A percentile compares a stretch with the other conserved stretches of the same genome.
phyloP scores from a whole-genome alignment of 1,139 yeast species.

The Blastobotrys illinoisensis region DNA sequence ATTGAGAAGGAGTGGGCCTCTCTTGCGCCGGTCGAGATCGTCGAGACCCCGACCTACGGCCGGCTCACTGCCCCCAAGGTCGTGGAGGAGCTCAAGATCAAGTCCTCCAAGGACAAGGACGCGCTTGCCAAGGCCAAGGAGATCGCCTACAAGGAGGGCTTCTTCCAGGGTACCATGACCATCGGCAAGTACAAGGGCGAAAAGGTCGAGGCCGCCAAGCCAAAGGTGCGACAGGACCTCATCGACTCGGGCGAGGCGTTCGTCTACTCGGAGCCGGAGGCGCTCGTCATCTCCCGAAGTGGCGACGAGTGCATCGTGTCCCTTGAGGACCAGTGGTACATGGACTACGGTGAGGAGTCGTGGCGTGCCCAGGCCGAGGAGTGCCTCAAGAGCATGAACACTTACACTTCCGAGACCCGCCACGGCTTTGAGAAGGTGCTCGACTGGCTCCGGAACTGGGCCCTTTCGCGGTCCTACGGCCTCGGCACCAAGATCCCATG shows the following conservation, averaged over 20 bases:
- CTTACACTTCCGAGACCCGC: constrained; percentile 78
- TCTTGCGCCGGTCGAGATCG: constrained; percentile 65
- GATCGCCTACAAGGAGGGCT: constrained; percentile 93
- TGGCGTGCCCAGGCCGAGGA: constrained; percentile 89
- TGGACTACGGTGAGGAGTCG: constrained; percentile 91
- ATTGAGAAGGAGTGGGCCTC: constrained; percentile 85
- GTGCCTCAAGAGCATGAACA: constrained; percentile 70
- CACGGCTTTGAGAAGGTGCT: constrained; percentile 92
- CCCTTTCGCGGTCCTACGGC: constrained; percentile 94
- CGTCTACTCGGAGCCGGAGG: constrained; percentile 92
- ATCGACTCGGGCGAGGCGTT: constrained; percentile 76
- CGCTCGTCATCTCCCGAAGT: constrained; percentile 82
- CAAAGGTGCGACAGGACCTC: constrained; percentile 78
- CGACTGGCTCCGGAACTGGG: constrained; percentile 98
- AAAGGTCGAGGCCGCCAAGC: constrained; percentile 86
- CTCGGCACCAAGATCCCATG: constrained; percentile 95
- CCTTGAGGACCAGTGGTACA: constrained; percentile 97
- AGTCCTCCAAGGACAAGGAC: constrained; percentile 87
- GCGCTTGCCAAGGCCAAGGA: constrained; percentile 91
- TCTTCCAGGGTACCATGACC: constrained; percentile 79
- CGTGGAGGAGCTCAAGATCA: constrained; percentile 82
- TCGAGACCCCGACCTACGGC: constrained; percentile 82
- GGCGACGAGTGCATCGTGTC: constrained; percentile 97
- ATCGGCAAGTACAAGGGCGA: constrained; percentile 82
- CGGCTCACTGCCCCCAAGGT: constrained; percentile 80